phyloP scores from a whole-genome alignment of 495 filamentous ascomycete species.

The Aspergillus avenaceus region DNA sequence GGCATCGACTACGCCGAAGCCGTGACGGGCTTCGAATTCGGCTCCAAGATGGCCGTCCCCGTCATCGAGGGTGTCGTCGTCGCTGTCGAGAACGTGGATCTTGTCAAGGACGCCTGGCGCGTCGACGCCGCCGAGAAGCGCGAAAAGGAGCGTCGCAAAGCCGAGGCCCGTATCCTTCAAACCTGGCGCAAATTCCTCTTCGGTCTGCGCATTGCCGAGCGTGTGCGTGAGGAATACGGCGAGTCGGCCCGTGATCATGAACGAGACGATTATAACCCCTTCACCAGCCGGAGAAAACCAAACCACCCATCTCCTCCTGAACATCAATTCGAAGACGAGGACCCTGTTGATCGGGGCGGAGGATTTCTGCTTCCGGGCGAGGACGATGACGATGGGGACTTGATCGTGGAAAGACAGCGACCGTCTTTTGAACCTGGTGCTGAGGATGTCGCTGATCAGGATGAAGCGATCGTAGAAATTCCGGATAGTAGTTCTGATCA shows the following conservation, averaged over 20 bases:
- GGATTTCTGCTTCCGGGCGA: conserved; percentile 12
- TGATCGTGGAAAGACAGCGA: conserved; percentile 13
- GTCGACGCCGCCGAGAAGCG: conserved; percentile 75
- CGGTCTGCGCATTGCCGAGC: conserved; percentile 75
- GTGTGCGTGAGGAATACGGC: conserved; percentile 77
- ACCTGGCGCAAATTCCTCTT: conserved; percentile 86
- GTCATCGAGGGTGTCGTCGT: conserved; percentile 88
- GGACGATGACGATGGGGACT: conserved; percentile 11
- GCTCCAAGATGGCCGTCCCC: conserved; percentile 85
- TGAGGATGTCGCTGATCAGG: not conserved
- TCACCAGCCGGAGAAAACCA: conserved; percentile 19
- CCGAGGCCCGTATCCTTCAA: conserved; percentile 65
- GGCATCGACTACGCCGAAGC: conserved; percentile 90
- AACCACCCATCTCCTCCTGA: conserved; percentile 10
- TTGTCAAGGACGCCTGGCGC: conserved; percentile 75
- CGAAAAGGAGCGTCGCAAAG: conserved; percentile 77
- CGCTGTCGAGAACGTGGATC: conserved; percentile 69
- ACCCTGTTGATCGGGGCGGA: conserved; percentile 23
- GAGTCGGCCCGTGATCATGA: conserved; percentile 40
- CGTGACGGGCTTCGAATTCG: conserved; percentile 95
- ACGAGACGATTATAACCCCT: conserved; percentile 36
- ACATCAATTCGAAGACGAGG: conserved; percentile 10
- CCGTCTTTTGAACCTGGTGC: not conserved
- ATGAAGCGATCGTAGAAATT: not conserved
- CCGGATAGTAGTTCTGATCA: conserved; percentile 1